phyloP scores from a whole-genome alignment of 176 grass and related monocot genomes.

The Musa acuminata region DNA sequence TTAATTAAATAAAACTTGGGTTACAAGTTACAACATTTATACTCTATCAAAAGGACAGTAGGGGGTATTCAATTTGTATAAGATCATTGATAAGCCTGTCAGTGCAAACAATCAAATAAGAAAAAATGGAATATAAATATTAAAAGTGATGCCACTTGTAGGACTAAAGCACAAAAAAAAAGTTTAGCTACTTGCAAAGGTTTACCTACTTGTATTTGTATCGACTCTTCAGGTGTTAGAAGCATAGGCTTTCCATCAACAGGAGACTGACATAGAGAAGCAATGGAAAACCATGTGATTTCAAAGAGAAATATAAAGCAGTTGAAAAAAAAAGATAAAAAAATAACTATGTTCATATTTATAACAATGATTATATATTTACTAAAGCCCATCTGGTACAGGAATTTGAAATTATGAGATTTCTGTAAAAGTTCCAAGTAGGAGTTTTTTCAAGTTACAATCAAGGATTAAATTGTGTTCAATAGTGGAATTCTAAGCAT shows the following conservation, averaged over 20 bases:
- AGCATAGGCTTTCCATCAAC: conserved; percentile 98
- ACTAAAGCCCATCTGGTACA: not conserved
- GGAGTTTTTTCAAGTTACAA: not conserved
- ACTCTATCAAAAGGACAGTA: no score
- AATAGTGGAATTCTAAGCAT: not conserved
- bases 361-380: not conserved
- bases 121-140: not conserved
- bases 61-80: no score
- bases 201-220: conserved; percentile 70
- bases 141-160: not conserved
- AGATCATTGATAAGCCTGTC: no score
- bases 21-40: no score
- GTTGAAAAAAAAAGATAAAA: no score
- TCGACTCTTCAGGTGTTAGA: conserved; percentile 88
- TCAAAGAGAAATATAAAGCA: no score
- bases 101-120: no score
- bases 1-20: no score
- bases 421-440: not conserved
- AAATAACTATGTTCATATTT: no score
- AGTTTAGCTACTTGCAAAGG: not conserved
- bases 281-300: not conserved
- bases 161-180: not conserved
- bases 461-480: not conserved
- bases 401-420: not conserved
- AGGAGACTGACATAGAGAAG: conserved; percentile 46